phyloP scores from a whole-genome alignment of 169 alveolate genomes.

The Plasmodium coatneyi region DNA sequence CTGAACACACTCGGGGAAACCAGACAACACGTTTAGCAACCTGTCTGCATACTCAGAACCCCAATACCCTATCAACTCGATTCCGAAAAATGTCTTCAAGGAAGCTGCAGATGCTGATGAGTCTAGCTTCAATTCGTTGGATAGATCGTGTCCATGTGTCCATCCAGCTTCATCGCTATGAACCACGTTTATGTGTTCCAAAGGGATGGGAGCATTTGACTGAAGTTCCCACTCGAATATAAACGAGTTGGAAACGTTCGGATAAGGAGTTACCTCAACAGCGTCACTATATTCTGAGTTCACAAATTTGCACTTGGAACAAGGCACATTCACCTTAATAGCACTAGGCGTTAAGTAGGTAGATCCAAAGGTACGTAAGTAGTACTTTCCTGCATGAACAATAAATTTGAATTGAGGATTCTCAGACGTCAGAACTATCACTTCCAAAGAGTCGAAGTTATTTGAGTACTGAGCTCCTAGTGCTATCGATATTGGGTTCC shows the following conservation, averaged over 20 bases:
- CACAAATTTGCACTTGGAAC: slow-evolving; percentile 77
- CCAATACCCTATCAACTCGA: slow-evolving; percentile 84
- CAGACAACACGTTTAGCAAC: slow-evolving; percentile 72
- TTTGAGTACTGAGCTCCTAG: slow-evolving; percentile 83
- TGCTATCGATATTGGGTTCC: slow-evolving; percentile 82
- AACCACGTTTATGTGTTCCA: slow-evolving; percentile 77
- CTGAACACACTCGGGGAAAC: slow-evolving; percentile 75
- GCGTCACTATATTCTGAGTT: slow-evolving; percentile 28
- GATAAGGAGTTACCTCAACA: slow-evolving; percentile 39
- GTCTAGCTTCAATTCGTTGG: slow-evolving; percentile 78
- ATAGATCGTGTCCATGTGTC: slow-evolving; percentile 69
- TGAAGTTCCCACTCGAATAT: slow-evolving; percentile 81
- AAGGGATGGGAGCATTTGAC: slow-evolving; percentile 76
- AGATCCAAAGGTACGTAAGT: slow-evolving; percentile 80
- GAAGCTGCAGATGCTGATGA: slow-evolving; percentile 83
- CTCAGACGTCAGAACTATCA: slow-evolving; percentile 39
- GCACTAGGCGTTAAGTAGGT: slow-evolving; percentile 85
- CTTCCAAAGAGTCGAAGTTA: slow-evolving; percentile 79
- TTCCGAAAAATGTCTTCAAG: slow-evolving; percentile 79
- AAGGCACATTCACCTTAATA: slow-evolving; percentile 74
- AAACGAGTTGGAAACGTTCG: slow-evolving; percentile 67
- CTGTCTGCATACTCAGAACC: slow-evolving; percentile 85
- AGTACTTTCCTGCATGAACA: slow-evolving; percentile 78
- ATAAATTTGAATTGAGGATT: slow-evolving; percentile 72
- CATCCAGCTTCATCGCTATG: slow-evolving; percentile 81